phyloP scores from a whole-genome alignment of 768 basidiomycete species.

The Russula griseocarnosa region DNA sequence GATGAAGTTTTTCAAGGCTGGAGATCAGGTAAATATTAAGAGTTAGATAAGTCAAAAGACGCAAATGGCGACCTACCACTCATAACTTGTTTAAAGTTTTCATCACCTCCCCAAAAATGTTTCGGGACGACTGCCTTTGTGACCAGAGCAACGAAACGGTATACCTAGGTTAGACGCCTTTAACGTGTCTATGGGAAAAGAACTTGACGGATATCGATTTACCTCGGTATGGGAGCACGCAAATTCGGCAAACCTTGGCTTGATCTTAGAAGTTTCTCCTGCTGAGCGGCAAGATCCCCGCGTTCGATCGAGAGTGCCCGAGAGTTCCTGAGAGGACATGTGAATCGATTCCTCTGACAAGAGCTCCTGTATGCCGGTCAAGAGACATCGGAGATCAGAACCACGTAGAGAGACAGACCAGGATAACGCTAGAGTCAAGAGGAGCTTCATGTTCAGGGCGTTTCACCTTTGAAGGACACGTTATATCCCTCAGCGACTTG shows the following conservation, averaged over 20 bases:
- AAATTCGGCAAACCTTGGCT: conserved; percentile 79
- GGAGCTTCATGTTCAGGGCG: conserved; percentile 37
- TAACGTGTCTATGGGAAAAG: neutral
- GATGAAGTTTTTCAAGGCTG: conserved; percentile 76
- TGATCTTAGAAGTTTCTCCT: conserved; percentile 40
- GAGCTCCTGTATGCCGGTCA: conserved; percentile 50
- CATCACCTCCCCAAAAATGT: conserved; percentile 70
- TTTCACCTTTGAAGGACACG: conserved; percentile 76
- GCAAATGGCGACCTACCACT: conserved; percentile 39
- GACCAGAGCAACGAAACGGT: conserved; percentile 56
- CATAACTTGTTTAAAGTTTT: conserved; percentile 59
- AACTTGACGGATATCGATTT: conserved; percentile 6
- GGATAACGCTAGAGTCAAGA: conserved; percentile 59
- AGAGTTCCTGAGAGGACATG: conserved; percentile 49
- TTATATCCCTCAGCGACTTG: conserved; percentile 52
- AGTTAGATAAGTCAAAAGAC: neutral
- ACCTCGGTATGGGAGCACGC: conserved; percentile 65
- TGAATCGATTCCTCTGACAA: conserved; percentile 65
- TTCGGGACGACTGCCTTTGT: conserved; percentile 70
- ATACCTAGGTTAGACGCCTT: conserved; percentile 49
- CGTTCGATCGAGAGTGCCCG: conserved; percentile 41
- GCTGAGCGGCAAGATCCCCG: conserved; percentile 50
- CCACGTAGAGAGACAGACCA: conserved; percentile 42
- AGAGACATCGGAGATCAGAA: conserved; percentile 10
- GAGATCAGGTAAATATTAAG: neutral